phyloP scores from a whole-genome alignment of 257 asterid genomes.

The Przewalskia tangutica region DNA sequence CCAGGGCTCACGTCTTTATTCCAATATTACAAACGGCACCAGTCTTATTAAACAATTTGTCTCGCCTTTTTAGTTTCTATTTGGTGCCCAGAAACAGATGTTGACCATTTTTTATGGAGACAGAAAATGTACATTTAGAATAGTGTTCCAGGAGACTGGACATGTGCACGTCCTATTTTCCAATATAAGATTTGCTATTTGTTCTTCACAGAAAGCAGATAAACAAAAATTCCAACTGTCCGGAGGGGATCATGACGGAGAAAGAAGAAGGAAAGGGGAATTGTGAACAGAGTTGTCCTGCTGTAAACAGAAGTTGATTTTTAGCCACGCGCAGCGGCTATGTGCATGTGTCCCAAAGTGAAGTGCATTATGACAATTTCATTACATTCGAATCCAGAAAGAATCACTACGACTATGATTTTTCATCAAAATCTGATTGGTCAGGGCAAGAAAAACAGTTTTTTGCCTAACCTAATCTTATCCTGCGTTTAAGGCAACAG shows the following conservation, averaged over 20 bases:
- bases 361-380: neutral
- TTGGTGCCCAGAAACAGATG: neutral
- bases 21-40: neutral
- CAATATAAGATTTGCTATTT: neutral
- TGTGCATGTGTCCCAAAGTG: neutral
- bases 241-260: neutral
- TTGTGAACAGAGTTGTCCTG: neutral
- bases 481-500: neutral
- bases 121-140: neutral
- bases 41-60: too few relatives aligned
- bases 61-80: neutral
- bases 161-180: neutral
- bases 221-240: neutral
- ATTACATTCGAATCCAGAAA: neutral
- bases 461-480: neutral
- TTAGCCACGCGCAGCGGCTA: neutral
- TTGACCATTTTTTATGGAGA: neutral
- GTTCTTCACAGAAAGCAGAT: neutral
- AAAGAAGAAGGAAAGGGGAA: neutral
- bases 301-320: neutral
- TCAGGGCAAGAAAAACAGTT: neutral
- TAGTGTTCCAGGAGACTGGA: neutral
- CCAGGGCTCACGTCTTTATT: neutral
- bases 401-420: neutral
- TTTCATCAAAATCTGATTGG: neutral